phyloP scores from a whole-genome alignment of 1,139 yeast genomes.

The Debaryomycetaceae sp. region DNA sequence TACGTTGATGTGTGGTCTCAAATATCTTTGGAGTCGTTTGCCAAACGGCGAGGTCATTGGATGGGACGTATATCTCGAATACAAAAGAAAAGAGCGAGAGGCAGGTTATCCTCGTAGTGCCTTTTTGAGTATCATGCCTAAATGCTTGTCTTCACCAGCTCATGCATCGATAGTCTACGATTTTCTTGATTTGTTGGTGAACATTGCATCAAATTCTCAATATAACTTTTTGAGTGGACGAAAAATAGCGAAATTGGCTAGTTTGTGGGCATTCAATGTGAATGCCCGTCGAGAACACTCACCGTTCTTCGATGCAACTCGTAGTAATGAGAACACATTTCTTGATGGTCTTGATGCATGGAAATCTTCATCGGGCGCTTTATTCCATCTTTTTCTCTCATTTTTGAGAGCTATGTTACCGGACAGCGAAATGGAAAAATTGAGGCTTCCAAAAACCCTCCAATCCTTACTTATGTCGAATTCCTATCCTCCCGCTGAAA shows the following conservation, averaged over 20 bases:
- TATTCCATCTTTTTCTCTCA: constrained; percentile 74
- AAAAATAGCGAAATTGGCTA: constrained; percentile 77
- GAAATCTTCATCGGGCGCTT: constrained; percentile 81
- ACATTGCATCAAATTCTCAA: constrained; percentile 80
- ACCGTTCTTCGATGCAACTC: constrained; percentile 42
- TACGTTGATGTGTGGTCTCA: constrained; percentile 68
- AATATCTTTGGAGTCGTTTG: constrained; percentile 82
- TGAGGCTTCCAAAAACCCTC: constrained; percentile 60
- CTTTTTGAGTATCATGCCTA: constrained; percentile 77
- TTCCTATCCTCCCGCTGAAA: constrained; percentile 58
- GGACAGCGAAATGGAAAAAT: constrained; percentile 52
- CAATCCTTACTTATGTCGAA: constrained; percentile 60
- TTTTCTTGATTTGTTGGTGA: constrained; percentile 74
- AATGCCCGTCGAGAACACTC: constrained; percentile 16
- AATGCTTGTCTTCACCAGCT: constrained; percentile 75
- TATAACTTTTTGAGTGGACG: constrained; percentile 77
- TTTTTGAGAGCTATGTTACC: constrained; percentile 81
- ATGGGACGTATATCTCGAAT: constrained; percentile 78
- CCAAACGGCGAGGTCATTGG: constrained; percentile 81
- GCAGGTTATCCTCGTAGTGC: constrained; percentile 67
- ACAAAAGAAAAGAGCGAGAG: constrained; percentile 61
- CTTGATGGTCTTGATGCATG: constrained; percentile 73
- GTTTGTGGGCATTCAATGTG: constrained; percentile 79
- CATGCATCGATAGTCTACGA: constrained; percentile 90
- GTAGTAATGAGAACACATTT: constrained; percentile 42